phyloP scores from a whole-genome alignment of 208 protist species.

The Crithidia brevicula region DNA sequence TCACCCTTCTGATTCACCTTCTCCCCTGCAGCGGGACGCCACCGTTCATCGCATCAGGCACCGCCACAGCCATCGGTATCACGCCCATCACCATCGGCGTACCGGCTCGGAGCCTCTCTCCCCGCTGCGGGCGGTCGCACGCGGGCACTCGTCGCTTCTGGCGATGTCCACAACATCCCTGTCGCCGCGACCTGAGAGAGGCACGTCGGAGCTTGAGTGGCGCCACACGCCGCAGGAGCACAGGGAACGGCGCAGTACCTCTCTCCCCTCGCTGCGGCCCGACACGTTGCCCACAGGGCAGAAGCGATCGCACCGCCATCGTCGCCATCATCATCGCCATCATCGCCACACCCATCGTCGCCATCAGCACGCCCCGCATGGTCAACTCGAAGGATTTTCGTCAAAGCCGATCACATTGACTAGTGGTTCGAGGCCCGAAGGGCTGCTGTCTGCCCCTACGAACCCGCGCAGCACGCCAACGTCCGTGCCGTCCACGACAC shows the following conservation, averaged over 20 bases:
- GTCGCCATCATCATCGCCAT: neutral
- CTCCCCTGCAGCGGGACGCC: neutral
- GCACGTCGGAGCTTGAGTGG: neutral
- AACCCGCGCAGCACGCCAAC: slow-evolving; percentile 5
- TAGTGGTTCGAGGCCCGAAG: neutral
- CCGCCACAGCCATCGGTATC: neutral
- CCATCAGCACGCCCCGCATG: neutral
- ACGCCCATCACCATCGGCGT: neutral
- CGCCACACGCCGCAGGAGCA: neutral
- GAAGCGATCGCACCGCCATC: too few species aligned
- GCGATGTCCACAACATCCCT: neutral
- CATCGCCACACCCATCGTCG: neutral
- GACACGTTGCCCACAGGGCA: neutral
- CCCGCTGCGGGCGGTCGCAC: neutral
- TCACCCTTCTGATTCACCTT: too few species aligned
- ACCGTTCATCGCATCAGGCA: neutral
- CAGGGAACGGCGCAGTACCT: neutral
- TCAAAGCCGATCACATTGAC: slow-evolving; percentile 3
- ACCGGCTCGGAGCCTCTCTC: neutral
- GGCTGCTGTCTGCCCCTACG: neutral
- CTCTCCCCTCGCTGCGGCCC: neutral
- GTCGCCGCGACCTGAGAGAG: neutral
- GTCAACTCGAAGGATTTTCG: neutral
- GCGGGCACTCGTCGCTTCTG: neutral
- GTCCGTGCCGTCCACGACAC: neutral